Evolutionary conservation across 176 grass and related monocot species (phyloP).

Genomic region (Musa schizocarpa): DNA sequence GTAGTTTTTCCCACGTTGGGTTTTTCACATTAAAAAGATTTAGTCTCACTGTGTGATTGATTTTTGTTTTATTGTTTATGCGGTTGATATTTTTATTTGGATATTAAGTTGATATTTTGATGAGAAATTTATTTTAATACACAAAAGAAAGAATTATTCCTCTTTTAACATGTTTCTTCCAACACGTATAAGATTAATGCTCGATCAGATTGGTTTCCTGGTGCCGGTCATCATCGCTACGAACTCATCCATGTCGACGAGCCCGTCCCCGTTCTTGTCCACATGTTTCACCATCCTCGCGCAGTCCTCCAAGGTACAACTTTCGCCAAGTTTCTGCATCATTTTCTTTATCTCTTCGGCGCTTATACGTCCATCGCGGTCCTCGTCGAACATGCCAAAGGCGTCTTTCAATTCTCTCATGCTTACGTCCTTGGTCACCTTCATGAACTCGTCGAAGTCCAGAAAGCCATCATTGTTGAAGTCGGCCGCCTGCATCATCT

Average conservation of each 20-base stretch:
- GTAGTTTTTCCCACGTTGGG: too few relatives aligned
- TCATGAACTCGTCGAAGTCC: constrained; percentile 64
- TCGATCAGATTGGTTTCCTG: background rate
- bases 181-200: background rate
- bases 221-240: constrained; percentile 62
- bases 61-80: too few relatives aligned
- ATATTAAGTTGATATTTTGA: too few relatives aligned
- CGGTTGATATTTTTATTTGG: too few relatives aligned
- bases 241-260: constrained; percentile 76
- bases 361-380: constrained; percentile 49
- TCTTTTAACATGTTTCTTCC: too few relatives aligned
- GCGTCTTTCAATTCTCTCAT: constrained; percentile 44
- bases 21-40: too few relatives aligned
- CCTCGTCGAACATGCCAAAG: constrained; percentile 51
- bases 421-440: constrained; percentile 54
- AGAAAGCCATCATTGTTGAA: constrained; percentile 41
- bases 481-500: constrained; percentile 39
- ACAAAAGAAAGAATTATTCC: too few relatives aligned
- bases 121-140: too few relatives aligned
- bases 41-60: too few relatives aligned
- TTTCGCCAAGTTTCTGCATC: constrained; percentile 39
- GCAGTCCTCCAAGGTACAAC: constrained; percentile 38
- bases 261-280: constrained; percentile 39
- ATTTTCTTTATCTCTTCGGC: constrained; percentile 41
- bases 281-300: constrained; percentile 43